Evolutionary conservation across 805 yeast species (phyloP).

Genomic region (Suhomyces sp.): DNA sequence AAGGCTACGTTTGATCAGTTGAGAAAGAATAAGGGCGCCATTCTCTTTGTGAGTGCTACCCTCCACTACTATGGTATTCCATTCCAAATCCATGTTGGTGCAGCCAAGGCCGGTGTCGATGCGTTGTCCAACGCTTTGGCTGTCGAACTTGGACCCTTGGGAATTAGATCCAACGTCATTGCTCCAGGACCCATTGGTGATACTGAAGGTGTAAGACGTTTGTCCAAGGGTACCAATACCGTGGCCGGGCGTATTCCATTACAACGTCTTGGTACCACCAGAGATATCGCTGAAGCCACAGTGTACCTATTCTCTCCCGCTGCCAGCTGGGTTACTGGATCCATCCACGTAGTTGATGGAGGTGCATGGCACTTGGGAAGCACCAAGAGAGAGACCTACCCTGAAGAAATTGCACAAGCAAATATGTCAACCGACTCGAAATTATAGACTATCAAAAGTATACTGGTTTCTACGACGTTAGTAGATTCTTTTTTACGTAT

Average conservation of each 20-base stretch:
- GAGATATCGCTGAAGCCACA: constrained; percentile 31
- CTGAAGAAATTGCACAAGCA: constrained; percentile 25
- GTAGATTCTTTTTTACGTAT: too few species aligned
- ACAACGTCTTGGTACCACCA: constrained; percentile 25
- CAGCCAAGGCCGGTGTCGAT: constrained; percentile 33
- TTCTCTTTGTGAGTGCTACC: constrained; percentile 42
- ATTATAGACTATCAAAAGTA: too few species aligned
- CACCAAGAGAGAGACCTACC: constrained; percentile 25
- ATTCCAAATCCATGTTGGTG: constrained; percentile 32
- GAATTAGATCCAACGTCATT: constrained; percentile 26
- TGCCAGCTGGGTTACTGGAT: constrained; percentile 25
- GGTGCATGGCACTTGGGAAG: constrained; percentile 27
- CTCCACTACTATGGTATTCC: constrained; percentile 46
- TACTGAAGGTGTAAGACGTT: constrained; percentile 27
- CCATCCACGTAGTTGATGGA: constrained; percentile 29
- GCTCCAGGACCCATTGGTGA: constrained; percentile 30
- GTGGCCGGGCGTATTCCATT: constrained; percentile 18
- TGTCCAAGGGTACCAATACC: constrained; percentile 14
- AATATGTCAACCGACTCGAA: constrained; percentile 13
- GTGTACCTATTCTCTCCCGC: constrained; percentile 28
- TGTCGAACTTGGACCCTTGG: constrained; percentile 31
- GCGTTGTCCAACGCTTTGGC: constrained; percentile 31
- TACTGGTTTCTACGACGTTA: too few species aligned
- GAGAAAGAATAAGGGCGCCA: constrained; percentile 36
- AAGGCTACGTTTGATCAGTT: constrained; percentile 41